Base-by-base conservation (phyloP, 768 basidiomycete species). In the Harrya chromipes region DNA sequence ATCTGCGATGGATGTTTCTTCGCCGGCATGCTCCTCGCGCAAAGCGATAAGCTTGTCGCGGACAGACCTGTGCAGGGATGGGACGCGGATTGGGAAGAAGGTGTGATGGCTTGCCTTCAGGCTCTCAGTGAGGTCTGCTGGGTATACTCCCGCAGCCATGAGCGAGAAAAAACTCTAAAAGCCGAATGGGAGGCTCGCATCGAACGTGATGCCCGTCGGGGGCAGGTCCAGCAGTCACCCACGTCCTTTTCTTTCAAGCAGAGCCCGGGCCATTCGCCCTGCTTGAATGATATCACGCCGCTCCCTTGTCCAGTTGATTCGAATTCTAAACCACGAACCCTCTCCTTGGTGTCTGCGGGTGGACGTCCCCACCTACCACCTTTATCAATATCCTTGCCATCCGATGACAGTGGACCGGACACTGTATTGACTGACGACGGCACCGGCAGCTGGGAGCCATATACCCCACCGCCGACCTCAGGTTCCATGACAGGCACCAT, bases 1-100 rank as follows among this genome's bases (percentile, higher is more conserved):
- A 83, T 94, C 46, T 81, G 89, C 17, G 93, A 95, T 59, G 94
- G 94, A 4, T 90, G 87, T 60, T 95, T 87, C 75, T 94, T 87
- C 59, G 89, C 90, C 4, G 91, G 83, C 2, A 80, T 86, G 53
- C 70, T 93, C 34, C 77, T 90, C 6, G 88, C 87, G 0, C 82
- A 79, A 49, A 64, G 70, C 8, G 81, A 78, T 19, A 65, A 74
- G 26, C 52, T 72, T 21, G 57, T 49, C 24, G 38, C 50, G 1
- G 58, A 68, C 13, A 48, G 46, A 6, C 58, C 55, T 29, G 43
- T 37, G n/a, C 21, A 47, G 6, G 47, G 60, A 21, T 70, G 68
- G 59, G 55, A 69, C 6, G 34, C 21, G 1, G 68, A 69, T 26
- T 64, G 62, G 51, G 64, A 69, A 40, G 68, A 71, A 9, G 68